Evolutionary conservation across 2,329 filamentous ascomycete species (phyloP).

Genomic region (Coniella lustricola): DNA sequence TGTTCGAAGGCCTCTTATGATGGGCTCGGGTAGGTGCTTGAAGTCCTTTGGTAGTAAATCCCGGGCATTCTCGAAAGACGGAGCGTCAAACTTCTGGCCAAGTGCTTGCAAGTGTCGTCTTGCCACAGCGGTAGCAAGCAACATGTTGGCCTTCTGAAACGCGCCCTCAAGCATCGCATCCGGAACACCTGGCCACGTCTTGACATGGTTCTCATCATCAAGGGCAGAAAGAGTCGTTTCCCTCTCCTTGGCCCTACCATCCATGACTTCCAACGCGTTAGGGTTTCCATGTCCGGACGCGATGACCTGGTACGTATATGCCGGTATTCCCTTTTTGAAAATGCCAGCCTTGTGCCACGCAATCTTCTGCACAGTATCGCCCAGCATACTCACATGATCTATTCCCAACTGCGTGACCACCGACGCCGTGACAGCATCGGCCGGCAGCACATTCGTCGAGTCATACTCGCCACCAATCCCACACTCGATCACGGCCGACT

Average conservation of each 20-base stretch:
- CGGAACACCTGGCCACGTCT: slow-evolving; percentile 25
- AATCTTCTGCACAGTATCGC: slow-evolving; percentile 71
- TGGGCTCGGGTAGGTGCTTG: slow-evolving; percentile 40
- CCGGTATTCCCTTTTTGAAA: slow-evolving; percentile 60
- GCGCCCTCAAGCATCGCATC: slow-evolving; percentile 35
- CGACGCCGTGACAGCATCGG: slow-evolving; percentile 56
- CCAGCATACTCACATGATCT: slow-evolving; percentile 77
- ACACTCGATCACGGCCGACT: slow-evolving; percentile 79
- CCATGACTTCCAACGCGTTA: slow-evolving; percentile 23
- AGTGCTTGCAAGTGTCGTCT: slow-evolving; percentile 38
- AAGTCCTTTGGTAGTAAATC: slow-evolving; percentile 13
- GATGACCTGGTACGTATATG: slow-evolving; percentile 46
- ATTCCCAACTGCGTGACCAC: slow-evolving; percentile 77
- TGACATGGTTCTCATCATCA: slow-evolving; percentile 36
- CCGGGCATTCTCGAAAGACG: slow-evolving; percentile 43
- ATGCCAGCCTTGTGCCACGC: slow-evolving; percentile 90
- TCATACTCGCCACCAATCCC: slow-evolving; percentile 94
- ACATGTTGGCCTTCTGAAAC: slow-evolving; percentile 54
- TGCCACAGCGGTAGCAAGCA: slow-evolving; percentile 42
- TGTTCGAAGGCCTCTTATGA: slow-evolving; percentile 57
- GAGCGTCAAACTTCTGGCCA: slow-evolving; percentile 8
- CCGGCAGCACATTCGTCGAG: slow-evolving; percentile 73
- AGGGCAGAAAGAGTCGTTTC: slow-evolving; percentile 40
- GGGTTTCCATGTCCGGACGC: slow-evolving; percentile 29
- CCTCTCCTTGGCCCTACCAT: slow-evolving; percentile 48